These are phyloP conservation scores for Fraxinus xanthoxyloides DNA, from an alignment of 305 asterid genomes.

Conservation along the genomic window DNA sequence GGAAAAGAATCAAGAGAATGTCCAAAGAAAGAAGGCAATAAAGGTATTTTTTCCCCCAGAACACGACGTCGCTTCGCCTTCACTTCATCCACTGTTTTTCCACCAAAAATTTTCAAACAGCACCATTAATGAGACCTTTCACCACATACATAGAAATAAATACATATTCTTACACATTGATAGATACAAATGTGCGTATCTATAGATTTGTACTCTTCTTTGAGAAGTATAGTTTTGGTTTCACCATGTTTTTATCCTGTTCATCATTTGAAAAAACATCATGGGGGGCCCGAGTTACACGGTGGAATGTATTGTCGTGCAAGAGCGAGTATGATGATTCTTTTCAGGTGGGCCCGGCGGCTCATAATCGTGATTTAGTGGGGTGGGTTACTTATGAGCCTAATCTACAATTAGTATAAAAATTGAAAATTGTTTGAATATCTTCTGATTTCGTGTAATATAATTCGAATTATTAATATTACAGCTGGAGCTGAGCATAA, in stretches of 20 bases:
- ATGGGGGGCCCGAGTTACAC: conserved; percentile 17
- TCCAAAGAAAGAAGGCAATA: conserved; percentile 47
- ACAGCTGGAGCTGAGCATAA: neutral
- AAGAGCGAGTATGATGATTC: neutral
- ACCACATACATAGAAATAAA: neutral
- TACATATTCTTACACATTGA: neutral
- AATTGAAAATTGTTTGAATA: neutral
- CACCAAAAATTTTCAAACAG: conserved; percentile 2
- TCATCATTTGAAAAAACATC: neutral
- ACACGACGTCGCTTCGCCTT: conserved; percentile 35
- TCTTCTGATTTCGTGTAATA: neutral
- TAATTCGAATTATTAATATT: neutral
- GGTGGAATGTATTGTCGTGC: conserved; percentile 25
- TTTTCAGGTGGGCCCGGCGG: neutral
- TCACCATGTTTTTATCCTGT: neutral
- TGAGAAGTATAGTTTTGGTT: neutral
- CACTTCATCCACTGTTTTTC: neutral
- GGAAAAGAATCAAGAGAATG: conserved; percentile 51
- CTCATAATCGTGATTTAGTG: neutral
- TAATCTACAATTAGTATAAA: neutral
- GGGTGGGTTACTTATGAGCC: neutral
- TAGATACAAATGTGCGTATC: neutral
- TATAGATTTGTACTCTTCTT: conserved; percentile 1
- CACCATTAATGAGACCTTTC: neutral
- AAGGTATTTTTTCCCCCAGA: conserved; percentile 28